Conservation (phyloP, 2,329 filamentous ascomycete genomes). For the Geosmithia flava region DNA sequence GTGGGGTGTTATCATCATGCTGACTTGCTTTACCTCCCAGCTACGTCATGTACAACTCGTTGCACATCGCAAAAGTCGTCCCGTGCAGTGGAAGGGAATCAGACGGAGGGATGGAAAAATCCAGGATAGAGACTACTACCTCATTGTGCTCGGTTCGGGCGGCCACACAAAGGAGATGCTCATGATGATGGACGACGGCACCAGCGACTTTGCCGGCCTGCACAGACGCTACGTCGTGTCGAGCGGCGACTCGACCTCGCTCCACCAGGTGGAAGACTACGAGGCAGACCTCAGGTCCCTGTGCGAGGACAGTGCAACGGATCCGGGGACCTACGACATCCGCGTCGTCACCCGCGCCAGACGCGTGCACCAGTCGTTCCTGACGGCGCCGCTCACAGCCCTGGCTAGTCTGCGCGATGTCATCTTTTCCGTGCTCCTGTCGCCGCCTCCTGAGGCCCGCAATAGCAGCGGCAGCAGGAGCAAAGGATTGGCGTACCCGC, state of each 20-base stretch:
- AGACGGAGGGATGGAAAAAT: not conserved
- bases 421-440: conserved; percentile 40
- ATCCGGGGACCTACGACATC: conserved; percentile 46
- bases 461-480: conserved; percentile 5
- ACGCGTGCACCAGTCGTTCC: conserved; percentile 67
- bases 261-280: conserved; percentile 50
- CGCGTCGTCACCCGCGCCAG: conserved; percentile 63
- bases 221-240: conserved; percentile 76
- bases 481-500: conserved; percentile 37
- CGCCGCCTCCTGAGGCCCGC: conserved; percentile 10
- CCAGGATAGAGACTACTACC: conserved; percentile 36
- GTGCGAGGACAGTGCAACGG: conserved; percentile 6
- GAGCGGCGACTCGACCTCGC: conserved; percentile 59
- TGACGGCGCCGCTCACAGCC: conserved; percentile 59
- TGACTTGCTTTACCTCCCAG: conserved; percentile 6
- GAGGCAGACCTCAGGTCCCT: conserved; percentile 18
- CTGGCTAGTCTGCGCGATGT: conserved; percentile 50
- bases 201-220: conserved; percentile 34
- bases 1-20: not conserved
- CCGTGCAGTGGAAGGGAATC: not conserved
- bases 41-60: conserved; percentile 16
- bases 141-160: conserved; percentile 81
- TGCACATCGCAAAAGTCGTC: conserved; percentile 5
- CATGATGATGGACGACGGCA: conserved; percentile 57
- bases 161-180: conserved; percentile 95